phyloP scores from a whole-genome alignment of 2,329 filamentous ascomycete species.

The Stachybotrys chlorohalonatus region DNA sequence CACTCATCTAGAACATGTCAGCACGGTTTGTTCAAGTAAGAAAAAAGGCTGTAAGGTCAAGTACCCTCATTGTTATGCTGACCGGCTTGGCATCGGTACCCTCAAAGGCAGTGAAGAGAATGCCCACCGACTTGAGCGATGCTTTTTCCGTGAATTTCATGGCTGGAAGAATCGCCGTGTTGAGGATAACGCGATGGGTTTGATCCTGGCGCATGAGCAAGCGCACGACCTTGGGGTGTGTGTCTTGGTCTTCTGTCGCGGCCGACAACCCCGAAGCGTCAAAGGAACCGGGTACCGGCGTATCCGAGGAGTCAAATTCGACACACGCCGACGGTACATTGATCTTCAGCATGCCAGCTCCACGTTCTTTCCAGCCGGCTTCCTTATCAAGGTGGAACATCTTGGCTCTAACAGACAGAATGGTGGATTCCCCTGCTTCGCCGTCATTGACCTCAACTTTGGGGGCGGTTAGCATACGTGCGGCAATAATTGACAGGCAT shows the following conservation, averaged over 20 bases:
- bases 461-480: background rate
- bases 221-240: slow-evolving; percentile 44
- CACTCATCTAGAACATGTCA: slow-evolving; percentile 35
- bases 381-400: slow-evolving; percentile 70
- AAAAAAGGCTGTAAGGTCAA: slow-evolving; percentile 8
- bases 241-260: slow-evolving; percentile 32
- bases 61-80: slow-evolving; percentile 53
- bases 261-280: slow-evolving; percentile 38
- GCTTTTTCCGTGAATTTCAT: slow-evolving; percentile 75
- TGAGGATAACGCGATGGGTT: slow-evolving; percentile 77
- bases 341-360: slow-evolving; percentile 74
- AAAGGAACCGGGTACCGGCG: slow-evolving; percentile 42
- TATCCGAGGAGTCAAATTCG: slow-evolving; percentile 43
- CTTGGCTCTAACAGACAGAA: slow-evolving; percentile 71
- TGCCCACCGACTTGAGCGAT: slow-evolving; percentile 58
- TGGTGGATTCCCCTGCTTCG: slow-evolving; percentile 71
- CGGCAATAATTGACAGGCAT: slow-evolving; percentile 14
- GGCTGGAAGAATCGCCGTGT: slow-evolving; percentile 68
- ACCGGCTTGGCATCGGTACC: slow-evolving; percentile 44
- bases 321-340: slow-evolving; percentile 58
- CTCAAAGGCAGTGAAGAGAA: slow-evolving; percentile 58
- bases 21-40: background rate
- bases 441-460: slow-evolving; percentile 70
- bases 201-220: slow-evolving; percentile 89
- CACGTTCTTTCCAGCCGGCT: slow-evolving; percentile 81